Evolutionary conservation across 495 filamentous ascomycete genomes (phyloP).

Genomic region (Aspergillus indologenus): DNA sequence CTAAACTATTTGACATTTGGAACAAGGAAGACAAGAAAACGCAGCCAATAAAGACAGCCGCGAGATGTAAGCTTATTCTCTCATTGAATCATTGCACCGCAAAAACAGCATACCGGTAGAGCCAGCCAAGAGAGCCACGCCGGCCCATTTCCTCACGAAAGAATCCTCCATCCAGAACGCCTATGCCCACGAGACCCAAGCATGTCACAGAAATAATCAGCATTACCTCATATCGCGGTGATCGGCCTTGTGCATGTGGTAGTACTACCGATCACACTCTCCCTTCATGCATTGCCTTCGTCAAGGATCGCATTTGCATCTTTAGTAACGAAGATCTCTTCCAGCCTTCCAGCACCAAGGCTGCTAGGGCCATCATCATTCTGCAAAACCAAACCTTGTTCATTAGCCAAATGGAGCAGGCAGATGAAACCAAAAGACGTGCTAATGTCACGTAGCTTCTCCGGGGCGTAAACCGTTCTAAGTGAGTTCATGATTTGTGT

Average conservation of each 20-base stretch:
- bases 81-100: slow-evolving; percentile 2
- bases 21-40: neutral
- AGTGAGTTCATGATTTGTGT: slow-evolving; percentile 87
- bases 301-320: slow-evolving; percentile 42
- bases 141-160: neutral
- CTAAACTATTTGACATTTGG: neutral
- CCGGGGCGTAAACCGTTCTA: slow-evolving; percentile 77
- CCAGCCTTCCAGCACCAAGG: slow-evolving; percentile 29
- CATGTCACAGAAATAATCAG: slow-evolving; percentile 10
- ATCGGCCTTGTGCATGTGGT: slow-evolving; percentile 13
- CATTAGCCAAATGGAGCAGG: slow-evolving; percentile 91
- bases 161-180: slow-evolving; percentile 25
- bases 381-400: slow-evolving; percentile 77
- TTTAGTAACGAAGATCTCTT: slow-evolving; percentile 45
- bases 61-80: neutral
- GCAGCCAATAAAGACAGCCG: neutral
- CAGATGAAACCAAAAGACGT: slow-evolving; percentile 98
- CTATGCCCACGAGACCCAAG: slow-evolving; percentile 20
- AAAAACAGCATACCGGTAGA: too few species aligned
- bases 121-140: neutral
- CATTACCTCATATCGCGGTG: slow-evolving; percentile 14
- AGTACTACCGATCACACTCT: neutral
- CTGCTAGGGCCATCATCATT: slow-evolving; percentile 41
- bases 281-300: slow-evolving; percentile 32
- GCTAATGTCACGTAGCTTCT: slow-evolving; percentile 87